Base-by-base conservation (phyloP, 441 rosid genomes). In the Populus hybrid region DNA sequence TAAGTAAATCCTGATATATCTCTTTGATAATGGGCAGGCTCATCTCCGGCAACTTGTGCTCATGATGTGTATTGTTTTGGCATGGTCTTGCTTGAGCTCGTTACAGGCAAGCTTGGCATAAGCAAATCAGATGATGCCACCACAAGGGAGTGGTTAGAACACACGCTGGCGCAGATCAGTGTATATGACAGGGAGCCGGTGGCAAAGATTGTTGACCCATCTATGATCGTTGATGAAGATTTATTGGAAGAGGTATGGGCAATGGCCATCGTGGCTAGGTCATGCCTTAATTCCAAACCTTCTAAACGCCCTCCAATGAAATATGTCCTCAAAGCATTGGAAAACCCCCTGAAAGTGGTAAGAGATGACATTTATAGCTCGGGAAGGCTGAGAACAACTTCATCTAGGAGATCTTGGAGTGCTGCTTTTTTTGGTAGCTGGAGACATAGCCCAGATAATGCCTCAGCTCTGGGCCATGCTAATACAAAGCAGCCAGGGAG, bases 231-330 rank as follows among this genome's bases (percentile, higher is more conserved):
- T 3, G 97, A 96, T 61, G 99, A 96, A 76, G 99, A 96, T 82
- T 86, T 94, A 18, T 80, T 96, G 65, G 98, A 96, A 80, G 99
- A 96, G 86, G 99, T 96, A 61, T 94, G 98, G 99, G 98, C 99
- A 68, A 91, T 91, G 97, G 98, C 99, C 8, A 90, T 96, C 70
- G 90, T 96, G 63, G 98, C 99, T 10, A 86, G 89, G 69, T 96
- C 99, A 35, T 96, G 98, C 88, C 87, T 96, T 38, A 91, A 94
- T 82, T 94, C 97, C 16, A 96, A 90, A 86, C 94, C 96, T 73
- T 81, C 92, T 3, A 92, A 87, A 82, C 89, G 99, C 50, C 99
- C 99, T 0, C 90, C 86, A 1, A 91, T 93, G 95, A 91, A 91
- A 78, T 87, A 92, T 81, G 83, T 96, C 69, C 91, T 91, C 50